Evolutionary conservation across 1,284 basidiomycete genomes (phyloP).

Genomic region (Moesziomyces antarcticus): DNA sequence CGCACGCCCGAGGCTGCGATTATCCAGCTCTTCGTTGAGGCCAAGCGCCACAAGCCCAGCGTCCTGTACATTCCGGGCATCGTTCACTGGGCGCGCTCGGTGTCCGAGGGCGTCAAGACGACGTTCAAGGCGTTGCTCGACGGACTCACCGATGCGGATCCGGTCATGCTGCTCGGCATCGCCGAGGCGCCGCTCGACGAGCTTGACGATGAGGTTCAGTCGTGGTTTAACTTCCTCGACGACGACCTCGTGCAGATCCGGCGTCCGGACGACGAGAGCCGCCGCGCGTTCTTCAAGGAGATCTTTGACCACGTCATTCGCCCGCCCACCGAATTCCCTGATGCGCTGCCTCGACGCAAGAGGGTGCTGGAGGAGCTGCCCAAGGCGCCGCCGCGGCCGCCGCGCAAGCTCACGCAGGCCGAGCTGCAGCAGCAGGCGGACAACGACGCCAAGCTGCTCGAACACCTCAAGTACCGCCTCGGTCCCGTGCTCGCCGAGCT

Average conservation of each 20-base stretch:
- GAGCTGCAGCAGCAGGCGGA: slow-evolving; percentile 87
- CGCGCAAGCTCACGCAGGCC: slow-evolving; percentile 81
- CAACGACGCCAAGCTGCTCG: slow-evolving; percentile 81
- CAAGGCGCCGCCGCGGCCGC: slow-evolving; percentile 87
- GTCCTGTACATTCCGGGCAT: slow-evolving; percentile 94
- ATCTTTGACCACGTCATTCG: slow-evolving; percentile 59
- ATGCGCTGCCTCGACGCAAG: slow-evolving; percentile 84
- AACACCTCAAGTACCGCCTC: slow-evolving; percentile 86
- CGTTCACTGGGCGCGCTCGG: slow-evolving; percentile 83
- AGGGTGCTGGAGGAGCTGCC: slow-evolving; percentile 87
- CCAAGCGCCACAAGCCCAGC: slow-evolving; percentile 95
- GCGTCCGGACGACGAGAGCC: slow-evolving; percentile 70
- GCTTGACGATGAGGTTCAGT: slow-evolving; percentile 83
- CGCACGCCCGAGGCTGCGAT: slow-evolving; percentile 89
- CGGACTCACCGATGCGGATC: slow-evolving; percentile 87
- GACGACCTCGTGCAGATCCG: slow-evolving; percentile 79
- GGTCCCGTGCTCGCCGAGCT: slow-evolving; percentile 88
- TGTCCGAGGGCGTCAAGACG: slow-evolving; percentile 84
- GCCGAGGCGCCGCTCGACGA: slow-evolving; percentile 80
- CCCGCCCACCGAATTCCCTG: slow-evolving; percentile 89
- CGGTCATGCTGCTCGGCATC: slow-evolving; percentile 87
- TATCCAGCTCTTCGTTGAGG: slow-evolving; percentile 96
- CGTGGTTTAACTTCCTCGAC: slow-evolving; percentile 86
- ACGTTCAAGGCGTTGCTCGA: slow-evolving; percentile 92
- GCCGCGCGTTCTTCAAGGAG: slow-evolving; percentile 81